A percentile compares a stretch with the other conserved stretches of the same genome.
These are phyloP conservation scores for Sonneratia alba DNA, from an alignment of 345 rosid species.

Conservation along the genomic window DNA sequence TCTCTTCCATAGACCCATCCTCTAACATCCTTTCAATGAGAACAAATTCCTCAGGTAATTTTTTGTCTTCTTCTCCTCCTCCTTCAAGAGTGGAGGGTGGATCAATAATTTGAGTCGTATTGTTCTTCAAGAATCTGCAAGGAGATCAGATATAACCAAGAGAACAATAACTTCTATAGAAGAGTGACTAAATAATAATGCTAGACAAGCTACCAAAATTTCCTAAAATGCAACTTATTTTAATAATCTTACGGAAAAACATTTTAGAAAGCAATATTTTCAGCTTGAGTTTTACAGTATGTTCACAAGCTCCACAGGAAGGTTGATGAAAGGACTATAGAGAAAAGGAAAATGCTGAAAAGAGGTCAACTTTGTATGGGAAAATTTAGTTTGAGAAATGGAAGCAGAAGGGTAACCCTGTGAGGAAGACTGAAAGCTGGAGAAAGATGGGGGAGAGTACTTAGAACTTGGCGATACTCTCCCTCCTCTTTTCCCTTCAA, in stretches of 20 bases:
- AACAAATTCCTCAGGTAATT: slow-evolving; percentile 59
- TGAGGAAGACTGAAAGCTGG: neutral
- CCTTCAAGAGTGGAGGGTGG: slow-evolving; percentile 44
- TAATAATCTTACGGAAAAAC: neutral
- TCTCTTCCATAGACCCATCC: slow-evolving; percentile 69
- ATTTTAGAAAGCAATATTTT: neutral
- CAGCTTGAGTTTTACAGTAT: neutral
- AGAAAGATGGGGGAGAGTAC: neutral
- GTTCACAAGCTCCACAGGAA: neutral
- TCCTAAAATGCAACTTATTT: neutral
- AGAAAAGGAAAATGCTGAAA: neutral
- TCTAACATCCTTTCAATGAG: slow-evolving; percentile 51
- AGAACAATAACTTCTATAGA: neutral
- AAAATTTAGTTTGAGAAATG: neutral
- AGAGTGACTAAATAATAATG: neutral
- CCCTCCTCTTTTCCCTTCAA: too few species aligned
- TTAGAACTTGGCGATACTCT: too few species aligned
- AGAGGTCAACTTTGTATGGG: neutral
- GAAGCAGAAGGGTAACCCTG: neutral
- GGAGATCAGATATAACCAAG: neutral
- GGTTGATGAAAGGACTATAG: neutral
- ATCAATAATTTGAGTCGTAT: slow-evolving; percentile 57
- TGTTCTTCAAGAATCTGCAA: slow-evolving; percentile 51
- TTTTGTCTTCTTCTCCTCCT: slow-evolving; percentile 75
- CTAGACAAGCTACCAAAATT: neutral